Percentiles rank a stretch among this genome's conserved stretches.
phyloP scores from a whole-genome alignment of 2,329 filamentous ascomycete species.

The Aureobasidium leucospermi region DNA sequence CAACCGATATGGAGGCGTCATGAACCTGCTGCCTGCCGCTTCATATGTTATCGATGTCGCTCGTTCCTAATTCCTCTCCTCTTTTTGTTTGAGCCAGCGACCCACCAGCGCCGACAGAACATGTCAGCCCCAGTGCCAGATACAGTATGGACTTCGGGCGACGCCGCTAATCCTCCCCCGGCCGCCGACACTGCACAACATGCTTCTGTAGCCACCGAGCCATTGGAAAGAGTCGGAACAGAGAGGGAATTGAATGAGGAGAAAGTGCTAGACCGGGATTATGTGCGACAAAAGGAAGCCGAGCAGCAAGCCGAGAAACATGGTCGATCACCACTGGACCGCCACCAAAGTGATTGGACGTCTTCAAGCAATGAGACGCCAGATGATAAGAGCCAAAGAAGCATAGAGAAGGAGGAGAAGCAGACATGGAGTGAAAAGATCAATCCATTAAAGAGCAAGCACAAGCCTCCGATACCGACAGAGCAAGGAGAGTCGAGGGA shows the following conservation, averaged over 20 bases:
- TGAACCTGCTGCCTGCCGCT: slow-evolving; percentile 7
- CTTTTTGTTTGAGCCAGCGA: neutral
- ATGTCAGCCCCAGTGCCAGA: slow-evolving; percentile 27
- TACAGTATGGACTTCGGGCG: slow-evolving; percentile 30
- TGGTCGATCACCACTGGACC: slow-evolving; percentile 18
- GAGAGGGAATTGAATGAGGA: slow-evolving; percentile 30
- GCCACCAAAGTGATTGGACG: slow-evolving; percentile 28
- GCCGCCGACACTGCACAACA: slow-evolving; percentile 27
- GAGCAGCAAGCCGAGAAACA: slow-evolving; percentile 17
- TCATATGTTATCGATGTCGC: neutral
- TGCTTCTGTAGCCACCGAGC: slow-evolving; percentile 35
- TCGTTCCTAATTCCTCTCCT: neutral
- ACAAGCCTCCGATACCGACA: slow-evolving; percentile 49
- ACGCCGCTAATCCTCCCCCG: slow-evolving; percentile 29
- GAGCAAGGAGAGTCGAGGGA: slow-evolving; percentile 56
- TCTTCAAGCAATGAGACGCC: slow-evolving; percentile 26
- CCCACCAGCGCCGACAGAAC: neutral
- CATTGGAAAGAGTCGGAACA: slow-evolving; percentile 28
- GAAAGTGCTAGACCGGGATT: slow-evolving; percentile 26
- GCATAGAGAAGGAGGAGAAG: slow-evolving; percentile 26
- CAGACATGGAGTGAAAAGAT: slow-evolving; percentile 56
- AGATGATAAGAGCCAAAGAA: slow-evolving; percentile 20
- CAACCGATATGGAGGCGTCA: slow-evolving; percentile 11
- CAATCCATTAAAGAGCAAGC: slow-evolving; percentile 42
- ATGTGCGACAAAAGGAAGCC: slow-evolving; percentile 16